phyloP scores from a whole-genome alignment of 345 rosid species.

The Clarkia xantiana region DNA sequence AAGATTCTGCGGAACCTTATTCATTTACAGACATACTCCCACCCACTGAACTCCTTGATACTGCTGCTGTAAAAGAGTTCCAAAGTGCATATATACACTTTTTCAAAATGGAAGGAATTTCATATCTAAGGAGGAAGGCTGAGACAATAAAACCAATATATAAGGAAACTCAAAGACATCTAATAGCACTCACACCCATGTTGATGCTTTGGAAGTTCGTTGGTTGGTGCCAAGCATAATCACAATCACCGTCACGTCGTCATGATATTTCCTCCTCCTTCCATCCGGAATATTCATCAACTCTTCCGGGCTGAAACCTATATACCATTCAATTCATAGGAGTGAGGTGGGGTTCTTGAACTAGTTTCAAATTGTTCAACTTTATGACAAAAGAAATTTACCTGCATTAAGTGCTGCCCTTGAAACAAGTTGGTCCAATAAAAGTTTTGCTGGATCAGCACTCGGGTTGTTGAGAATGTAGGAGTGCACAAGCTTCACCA shows the following conservation, averaged over 20 bases:
- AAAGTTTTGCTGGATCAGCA: conserved; percentile 90
- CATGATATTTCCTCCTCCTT: conserved; percentile 86
- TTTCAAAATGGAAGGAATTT: neutral
- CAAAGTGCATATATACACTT: conserved; percentile 1
- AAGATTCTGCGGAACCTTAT: no score
- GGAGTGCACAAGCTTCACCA: conserved; percentile 48
- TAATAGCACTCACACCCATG: conserved; percentile 18
- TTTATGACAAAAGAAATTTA: conserved; percentile 11
- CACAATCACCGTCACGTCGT: conserved; percentile 81
- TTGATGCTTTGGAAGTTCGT: conserved; percentile 84
- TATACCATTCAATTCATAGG: neutral
- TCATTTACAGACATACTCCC: no score
- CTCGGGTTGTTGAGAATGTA: conserved; percentile 43
- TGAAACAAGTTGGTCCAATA: conserved; percentile 61
- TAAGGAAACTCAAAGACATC: neutral
- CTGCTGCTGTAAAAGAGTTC: neutral
- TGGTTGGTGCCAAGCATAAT: conserved; percentile 71
- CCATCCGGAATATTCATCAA: conserved; percentile 85
- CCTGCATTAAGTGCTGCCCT: conserved; percentile 89
- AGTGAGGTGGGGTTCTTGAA: neutral
- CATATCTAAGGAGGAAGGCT: neutral
- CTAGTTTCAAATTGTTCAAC: neutral
- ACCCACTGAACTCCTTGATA: neutral
- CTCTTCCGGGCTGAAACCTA: conserved; percentile 84
- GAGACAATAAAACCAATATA: neutral